phyloP scores from a whole-genome alignment of 2,329 filamentous ascomycete genomes.

The Aspergillus pseudonomiae region DNA sequence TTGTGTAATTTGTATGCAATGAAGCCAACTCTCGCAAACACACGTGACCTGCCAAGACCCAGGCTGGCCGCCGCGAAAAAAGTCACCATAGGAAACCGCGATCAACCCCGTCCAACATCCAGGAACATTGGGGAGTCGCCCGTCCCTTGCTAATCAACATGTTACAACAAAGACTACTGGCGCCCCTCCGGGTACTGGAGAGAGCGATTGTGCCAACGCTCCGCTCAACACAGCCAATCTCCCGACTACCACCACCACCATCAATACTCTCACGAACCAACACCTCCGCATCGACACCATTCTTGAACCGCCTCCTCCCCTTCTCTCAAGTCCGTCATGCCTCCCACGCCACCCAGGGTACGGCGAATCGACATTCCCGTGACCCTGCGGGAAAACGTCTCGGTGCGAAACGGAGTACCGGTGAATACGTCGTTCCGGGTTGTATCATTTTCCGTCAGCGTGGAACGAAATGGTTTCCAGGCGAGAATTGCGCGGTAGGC shows the following conservation, averaged over 20 bases:
- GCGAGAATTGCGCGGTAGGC: slow-evolving; percentile 93
- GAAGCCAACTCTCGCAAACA: slow-evolving; percentile 34
- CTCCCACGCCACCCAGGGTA: slow-evolving; percentile 66
- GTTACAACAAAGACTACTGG: slow-evolving; percentile 47
- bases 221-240: slow-evolving; percentile 28
- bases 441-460: slow-evolving; percentile 99
- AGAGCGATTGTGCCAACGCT: slow-evolving; percentile 36
- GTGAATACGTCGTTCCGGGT: slow-evolving; percentile 90
- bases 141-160: slow-evolving; percentile 33
- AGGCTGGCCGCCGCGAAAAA: slow-evolving; percentile 20
- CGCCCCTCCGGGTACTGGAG: slow-evolving; percentile 43
- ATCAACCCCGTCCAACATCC: neutral
- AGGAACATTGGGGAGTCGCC: slow-evolving; percentile 26
- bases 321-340: slow-evolving; percentile 61
- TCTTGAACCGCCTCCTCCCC: slow-evolving; percentile 36
- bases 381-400: slow-evolving; percentile 81
- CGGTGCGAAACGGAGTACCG: slow-evolving; percentile 90
- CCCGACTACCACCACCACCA: slow-evolving; percentile 32
- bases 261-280: slow-evolving; percentile 33
- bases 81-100: slow-evolving; percentile 8
- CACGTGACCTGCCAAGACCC: slow-evolving; percentile 31
- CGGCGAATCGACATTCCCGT: slow-evolving; percentile 68
- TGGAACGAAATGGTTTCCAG: slow-evolving; percentile 90
- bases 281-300: slow-evolving; percentile 28
- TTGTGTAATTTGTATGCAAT: slow-evolving; percentile 11